Conservation (phyloP, 2,329 filamentous ascomycete species). For the Plectosphaerella cucumerina region DNA sequence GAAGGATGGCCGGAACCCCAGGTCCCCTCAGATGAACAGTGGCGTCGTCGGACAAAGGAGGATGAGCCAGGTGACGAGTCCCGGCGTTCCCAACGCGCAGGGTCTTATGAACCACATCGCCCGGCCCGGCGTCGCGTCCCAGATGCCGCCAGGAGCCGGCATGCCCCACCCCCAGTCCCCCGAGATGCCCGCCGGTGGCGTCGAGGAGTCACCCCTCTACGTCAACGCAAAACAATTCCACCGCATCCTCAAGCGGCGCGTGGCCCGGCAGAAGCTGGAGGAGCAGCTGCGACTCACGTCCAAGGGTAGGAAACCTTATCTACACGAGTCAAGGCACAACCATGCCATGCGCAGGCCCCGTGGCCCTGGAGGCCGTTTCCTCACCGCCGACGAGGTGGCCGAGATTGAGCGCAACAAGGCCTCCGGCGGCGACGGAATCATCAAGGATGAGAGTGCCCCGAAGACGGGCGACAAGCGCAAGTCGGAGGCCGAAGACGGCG, state of each 20-base stretch:
- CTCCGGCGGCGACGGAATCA: slow-evolving; percentile 18
- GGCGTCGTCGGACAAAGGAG: slow-evolving; percentile 56
- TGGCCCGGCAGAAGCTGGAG: slow-evolving; percentile 89
- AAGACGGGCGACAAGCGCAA: slow-evolving; percentile 53
- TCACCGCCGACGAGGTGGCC: slow-evolving; percentile 94
- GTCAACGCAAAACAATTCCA: slow-evolving; percentile 99
- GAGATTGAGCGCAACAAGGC: slow-evolving; percentile 71
- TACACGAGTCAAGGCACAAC: slow-evolving; percentile 96
- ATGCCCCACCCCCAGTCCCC: slow-evolving; percentile 71
- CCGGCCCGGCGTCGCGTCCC: slow-evolving; percentile 47
- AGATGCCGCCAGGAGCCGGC: slow-evolving; percentile 58
- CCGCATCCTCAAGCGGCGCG: slow-evolving; percentile 88
- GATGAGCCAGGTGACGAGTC: slow-evolving; percentile 74
- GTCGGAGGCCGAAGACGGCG: slow-evolving; percentile 44
- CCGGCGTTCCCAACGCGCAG: slow-evolving; percentile 68
- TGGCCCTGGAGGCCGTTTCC: slow-evolving; percentile 89
- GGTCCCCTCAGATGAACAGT: slow-evolving; percentile 67
- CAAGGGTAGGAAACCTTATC: slow-evolving; percentile 93
- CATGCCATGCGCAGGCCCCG: slow-evolving; percentile 95
- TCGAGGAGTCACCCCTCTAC: slow-evolving; percentile 91
- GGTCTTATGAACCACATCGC: slow-evolving; percentile 69
- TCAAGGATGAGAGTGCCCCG: neutral
- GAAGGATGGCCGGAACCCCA: slow-evolving; percentile 65
- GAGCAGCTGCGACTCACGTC: slow-evolving; percentile 88
- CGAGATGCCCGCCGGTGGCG: slow-evolving; percentile 65